These are phyloP conservation scores for Phytophthora sp. DNA, from an alignment of 352 stramenopile species.

Conservation along the genomic window DNA sequence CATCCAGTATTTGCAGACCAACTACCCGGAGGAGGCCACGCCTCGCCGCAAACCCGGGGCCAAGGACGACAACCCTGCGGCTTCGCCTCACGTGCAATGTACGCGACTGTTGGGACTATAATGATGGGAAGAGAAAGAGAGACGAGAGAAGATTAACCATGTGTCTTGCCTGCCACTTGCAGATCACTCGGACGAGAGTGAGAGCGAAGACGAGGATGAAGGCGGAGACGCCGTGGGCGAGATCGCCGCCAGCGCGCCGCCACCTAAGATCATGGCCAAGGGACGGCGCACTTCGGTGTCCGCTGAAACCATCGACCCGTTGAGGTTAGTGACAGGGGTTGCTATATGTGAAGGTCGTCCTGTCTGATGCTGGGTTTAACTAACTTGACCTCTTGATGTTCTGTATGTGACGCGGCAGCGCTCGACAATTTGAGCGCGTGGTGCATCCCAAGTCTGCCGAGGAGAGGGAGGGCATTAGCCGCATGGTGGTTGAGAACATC, in stretches of 20 bases:
- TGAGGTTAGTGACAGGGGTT: slow-evolving; percentile 48
- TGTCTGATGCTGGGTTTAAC: slow-evolving; percentile 18
- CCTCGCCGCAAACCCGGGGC: slow-evolving; percentile 45
- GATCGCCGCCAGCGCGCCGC: slow-evolving; percentile 66
- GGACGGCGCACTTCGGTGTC: slow-evolving; percentile 90
- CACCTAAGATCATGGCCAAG: slow-evolving; percentile 76
- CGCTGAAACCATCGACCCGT: slow-evolving; percentile 85
- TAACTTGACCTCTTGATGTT: slow-evolving; percentile 15
- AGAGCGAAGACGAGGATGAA: slow-evolving; percentile 89
- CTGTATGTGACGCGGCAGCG: slow-evolving; percentile 43
- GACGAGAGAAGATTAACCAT: background rate
- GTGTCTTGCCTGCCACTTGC: slow-evolving; percentile 5
- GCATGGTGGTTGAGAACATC: slow-evolving; percentile 90
- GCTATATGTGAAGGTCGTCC: slow-evolving; percentile 3
- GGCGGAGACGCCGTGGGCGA: slow-evolving; percentile 80
- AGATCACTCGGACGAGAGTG: slow-evolving; percentile 88
- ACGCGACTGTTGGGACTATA: slow-evolving; percentile 6
- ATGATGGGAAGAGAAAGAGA: background rate
- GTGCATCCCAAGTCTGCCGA: slow-evolving; percentile 86
- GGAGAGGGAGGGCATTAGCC: slow-evolving; percentile 74
- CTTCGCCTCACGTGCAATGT: slow-evolving; percentile 38
- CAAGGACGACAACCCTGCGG: slow-evolving; percentile 62
- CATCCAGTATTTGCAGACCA: slow-evolving; percentile 89
- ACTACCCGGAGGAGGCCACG: slow-evolving; percentile 86
- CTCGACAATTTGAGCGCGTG: slow-evolving; percentile 82